Evolutionary conservation across 257 asterid species (phyloP).

Genomic region (Plantago major): DNA sequence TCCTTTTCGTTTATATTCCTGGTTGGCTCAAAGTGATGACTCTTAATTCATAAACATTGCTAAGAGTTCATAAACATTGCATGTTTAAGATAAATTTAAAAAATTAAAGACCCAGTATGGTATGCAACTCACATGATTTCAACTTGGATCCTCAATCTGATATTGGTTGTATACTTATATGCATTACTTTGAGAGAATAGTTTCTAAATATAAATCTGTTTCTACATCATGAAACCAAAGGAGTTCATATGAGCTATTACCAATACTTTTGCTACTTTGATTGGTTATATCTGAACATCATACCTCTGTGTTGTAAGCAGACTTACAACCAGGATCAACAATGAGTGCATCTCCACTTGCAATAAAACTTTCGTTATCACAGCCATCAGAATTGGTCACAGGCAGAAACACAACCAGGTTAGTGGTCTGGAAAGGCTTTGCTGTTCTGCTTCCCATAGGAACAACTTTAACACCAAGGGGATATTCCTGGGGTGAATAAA

Average conservation of each 20-base stretch:
- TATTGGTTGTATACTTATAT: not conserved
- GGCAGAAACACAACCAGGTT: slow-evolving; percentile 71
- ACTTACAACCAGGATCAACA: slow-evolving; percentile 93
- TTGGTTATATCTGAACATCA: not conserved
- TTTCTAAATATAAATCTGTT: not conserved
- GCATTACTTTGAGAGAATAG: not conserved
- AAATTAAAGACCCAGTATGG: not conserved
- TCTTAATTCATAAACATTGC: not conserved
- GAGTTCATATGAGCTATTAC: not conserved
- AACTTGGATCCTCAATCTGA: not conserved
- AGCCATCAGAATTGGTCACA: slow-evolving; percentile 22
- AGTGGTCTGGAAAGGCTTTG: slow-evolving; percentile 76
- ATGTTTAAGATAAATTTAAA: not conserved
- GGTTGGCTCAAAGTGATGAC: not conserved
- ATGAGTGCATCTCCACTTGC: slow-evolving; percentile 84
- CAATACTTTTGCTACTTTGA: not conserved
- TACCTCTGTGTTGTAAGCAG: slow-evolving; percentile 73
- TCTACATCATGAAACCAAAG: not conserved
- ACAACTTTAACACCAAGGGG: slow-evolving; percentile 79
- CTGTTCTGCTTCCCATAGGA: slow-evolving; percentile 90
- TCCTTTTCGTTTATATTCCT: not conserved
- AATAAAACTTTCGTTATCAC: slow-evolving; percentile 30
- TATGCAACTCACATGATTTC: not conserved
- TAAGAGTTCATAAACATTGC: not conserved
- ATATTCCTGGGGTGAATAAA: slow-evolving; percentile 56